Evolutionary conservation across 2,329 filamentous ascomycete genomes (phyloP), one percentile per base, ranked within the genome.

Genomic region (Eutypella sp.): DNA sequence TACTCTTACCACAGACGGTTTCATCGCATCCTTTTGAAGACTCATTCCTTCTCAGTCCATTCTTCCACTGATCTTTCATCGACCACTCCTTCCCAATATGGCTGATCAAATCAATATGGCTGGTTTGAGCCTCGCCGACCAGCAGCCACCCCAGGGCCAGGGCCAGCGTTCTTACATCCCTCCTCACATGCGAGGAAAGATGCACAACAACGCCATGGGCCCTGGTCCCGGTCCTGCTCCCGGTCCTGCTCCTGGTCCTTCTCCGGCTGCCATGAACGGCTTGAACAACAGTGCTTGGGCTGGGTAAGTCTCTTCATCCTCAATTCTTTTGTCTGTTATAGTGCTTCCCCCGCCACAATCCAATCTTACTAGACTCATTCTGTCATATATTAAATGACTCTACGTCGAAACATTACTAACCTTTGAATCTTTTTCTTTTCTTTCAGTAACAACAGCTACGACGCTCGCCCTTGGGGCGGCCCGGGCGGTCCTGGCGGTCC

Each of bases 161-260:
- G n/a, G n/a, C n/a, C n/a, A n/a, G n/a, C 84, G 85, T 62, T 87
- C 87, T 47, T 93, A 93, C 76, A 90, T 93, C 57, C 88, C 88
- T 56, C 88, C 88, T 68, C 89, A 93, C 70, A 82, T 91, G 76
- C 84, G 88, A 64, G 73, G 72, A 59, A 79, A 79, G 66, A 68
- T 72, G 59, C 68, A 65, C 46, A 55, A 55, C 47, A 49, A 51
- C 47, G 57, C 54, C 45, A 63, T 60, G 59, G 57, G 46, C 51
- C 55, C 27, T 59, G 57, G 46, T 51, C 55, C 27, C 20, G 47
- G 52, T 46, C 48, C 54, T 39, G 53, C 54, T 33, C 56, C 62
- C 47, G 65, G 63, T 43, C 56, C 60, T 10, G 60, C 61, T 58
- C 60, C 64, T 45, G 65, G 59, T 27, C 40, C 41, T 39, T 55